These are phyloP conservation scores for Ustilago bromivora DNA, from an alignment of 1,284 basidiomycete genomes.

Conservation along the genomic window DNA sequence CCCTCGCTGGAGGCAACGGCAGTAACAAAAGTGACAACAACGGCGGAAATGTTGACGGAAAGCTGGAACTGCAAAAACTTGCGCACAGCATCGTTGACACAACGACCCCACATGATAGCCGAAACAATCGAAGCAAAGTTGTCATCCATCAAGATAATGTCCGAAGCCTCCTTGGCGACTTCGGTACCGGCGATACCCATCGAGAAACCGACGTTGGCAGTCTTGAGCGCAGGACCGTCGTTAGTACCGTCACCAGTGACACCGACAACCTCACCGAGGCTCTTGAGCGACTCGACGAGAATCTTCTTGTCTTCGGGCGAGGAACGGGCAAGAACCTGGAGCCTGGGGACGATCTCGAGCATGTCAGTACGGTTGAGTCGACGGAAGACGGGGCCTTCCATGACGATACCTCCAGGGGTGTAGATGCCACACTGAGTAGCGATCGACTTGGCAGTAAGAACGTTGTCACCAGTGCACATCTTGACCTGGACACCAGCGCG, in stretches of 20 bases:
- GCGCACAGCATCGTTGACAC: conserved; percentile 95
- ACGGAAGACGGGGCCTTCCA: conserved; percentile 88
- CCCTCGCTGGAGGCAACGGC: conserved; percentile 84
- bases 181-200: conserved; percentile 99
- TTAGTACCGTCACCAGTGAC: conserved; percentile 99
- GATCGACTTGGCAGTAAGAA: conserved; percentile 87
- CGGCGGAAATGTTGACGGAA: conserved; percentile 94
- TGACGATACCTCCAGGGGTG: conserved; percentile 89
- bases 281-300: conserved; percentile 87
- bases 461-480: conserved; percentile 99
- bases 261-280: conserved; percentile 90
- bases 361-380: conserved; percentile 72
- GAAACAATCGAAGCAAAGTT: conserved; percentile 94
- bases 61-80: conserved; percentile 99
- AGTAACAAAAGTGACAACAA: conserved; percentile 91
- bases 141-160: conserved; percentile 96
- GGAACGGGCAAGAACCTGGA: conserved; percentile 85
- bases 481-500: conserved; percentile 94
- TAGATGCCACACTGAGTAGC: conserved; percentile 95
- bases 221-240: conserved; percentile 95
- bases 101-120: conserved; percentile 98
- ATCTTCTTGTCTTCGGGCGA: conserved; percentile 97
- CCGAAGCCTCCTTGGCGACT: conserved; percentile 98
- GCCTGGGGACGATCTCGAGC: conserved; percentile 73
- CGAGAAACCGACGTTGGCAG: conserved; percentile 71